A percentile compares a stretch with the other conserved stretches of the same genome.
Evolutionary conservation across 768 basidiomycete species (phyloP).

Genomic region (Strobilomyces dryophilus): DNA sequence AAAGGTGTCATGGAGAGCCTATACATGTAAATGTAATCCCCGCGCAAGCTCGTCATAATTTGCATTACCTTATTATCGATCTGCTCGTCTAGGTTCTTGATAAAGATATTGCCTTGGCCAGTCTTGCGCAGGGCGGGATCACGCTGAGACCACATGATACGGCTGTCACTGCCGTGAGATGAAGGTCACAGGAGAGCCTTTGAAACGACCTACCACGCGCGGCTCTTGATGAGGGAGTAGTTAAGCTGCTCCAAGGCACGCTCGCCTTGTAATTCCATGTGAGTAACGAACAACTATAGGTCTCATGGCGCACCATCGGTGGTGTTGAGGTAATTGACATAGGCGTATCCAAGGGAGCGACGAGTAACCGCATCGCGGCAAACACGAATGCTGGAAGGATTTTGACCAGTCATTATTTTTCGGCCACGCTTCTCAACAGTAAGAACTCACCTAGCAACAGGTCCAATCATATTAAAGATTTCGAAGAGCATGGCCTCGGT

Average conservation of each 20-base stretch:
- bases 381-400: conserved; percentile 79
- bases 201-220: conserved; percentile 70
- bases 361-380: conserved; percentile 99
- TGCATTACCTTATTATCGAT: conserved; percentile 90
- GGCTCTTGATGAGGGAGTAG: conserved; percentile 98
- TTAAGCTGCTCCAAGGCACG: conserved; percentile 98
- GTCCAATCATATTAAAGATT: conserved; percentile 99
- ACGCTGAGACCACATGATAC: conserved; percentile 99
- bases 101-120: conserved; percentile 99
- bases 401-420: not conserved
- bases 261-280: conserved; percentile 57
- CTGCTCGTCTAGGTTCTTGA: conserved; percentile 96
- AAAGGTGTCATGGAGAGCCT: conserved; percentile 99
- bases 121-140: conserved; percentile 99
- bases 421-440: not conserved
- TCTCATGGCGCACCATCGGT: conserved; percentile 66
- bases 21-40: conserved; percentile 2
- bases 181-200: not conserved
- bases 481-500: conserved; percentile 99
- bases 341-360: conserved; percentile 98
- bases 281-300: not conserved
- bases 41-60: not conserved
- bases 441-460: conserved; percentile 81
- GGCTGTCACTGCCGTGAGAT: conserved; percentile 42
- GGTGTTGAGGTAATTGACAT: conserved; percentile 98